Conservation (phyloP, 805 yeast species). For the Kuraishia ogatae region DNA sequence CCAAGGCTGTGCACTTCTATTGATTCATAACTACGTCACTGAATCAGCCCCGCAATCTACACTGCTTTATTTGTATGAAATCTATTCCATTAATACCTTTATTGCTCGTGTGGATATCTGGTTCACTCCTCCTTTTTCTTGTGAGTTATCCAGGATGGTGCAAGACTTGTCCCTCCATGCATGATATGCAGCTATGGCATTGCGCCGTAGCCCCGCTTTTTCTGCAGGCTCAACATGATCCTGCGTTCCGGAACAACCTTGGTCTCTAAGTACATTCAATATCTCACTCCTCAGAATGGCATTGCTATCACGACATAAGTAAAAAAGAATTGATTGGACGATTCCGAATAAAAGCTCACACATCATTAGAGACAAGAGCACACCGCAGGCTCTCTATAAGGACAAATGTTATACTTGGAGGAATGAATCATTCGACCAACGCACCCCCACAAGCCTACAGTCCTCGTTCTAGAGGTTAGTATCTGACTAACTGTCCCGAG, state of each 20-base stretch:
- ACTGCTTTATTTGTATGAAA: neutral
- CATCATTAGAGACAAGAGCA: no score
- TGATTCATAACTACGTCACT: neutral
- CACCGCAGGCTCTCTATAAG: no score
- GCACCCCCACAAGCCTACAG: neutral
- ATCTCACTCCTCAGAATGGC: neutral
- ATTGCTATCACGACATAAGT: neutral
- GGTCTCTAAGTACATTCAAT: neutral
- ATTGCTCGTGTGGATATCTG: no score
- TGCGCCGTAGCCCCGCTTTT: neutral
- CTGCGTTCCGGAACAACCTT: neutral
- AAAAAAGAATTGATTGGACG: no score
- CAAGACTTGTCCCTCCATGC: neutral
- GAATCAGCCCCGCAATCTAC: neutral
- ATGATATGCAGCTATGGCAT: neutral
- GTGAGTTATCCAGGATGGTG: neutral
- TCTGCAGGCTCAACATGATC: neutral
- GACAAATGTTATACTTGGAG: no score
- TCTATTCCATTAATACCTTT: no score
- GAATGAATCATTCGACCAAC: no score
- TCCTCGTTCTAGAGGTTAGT: neutral
- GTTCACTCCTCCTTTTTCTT: neutral
- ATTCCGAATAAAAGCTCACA: no score
- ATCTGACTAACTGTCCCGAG: neutral
- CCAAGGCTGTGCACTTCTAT: neutral